These are phyloP conservation scores for Rhizoclosmatium sp. DNA, from an alignment of 192 early-diverging fungal genomes.

Conservation along the genomic window DNA sequence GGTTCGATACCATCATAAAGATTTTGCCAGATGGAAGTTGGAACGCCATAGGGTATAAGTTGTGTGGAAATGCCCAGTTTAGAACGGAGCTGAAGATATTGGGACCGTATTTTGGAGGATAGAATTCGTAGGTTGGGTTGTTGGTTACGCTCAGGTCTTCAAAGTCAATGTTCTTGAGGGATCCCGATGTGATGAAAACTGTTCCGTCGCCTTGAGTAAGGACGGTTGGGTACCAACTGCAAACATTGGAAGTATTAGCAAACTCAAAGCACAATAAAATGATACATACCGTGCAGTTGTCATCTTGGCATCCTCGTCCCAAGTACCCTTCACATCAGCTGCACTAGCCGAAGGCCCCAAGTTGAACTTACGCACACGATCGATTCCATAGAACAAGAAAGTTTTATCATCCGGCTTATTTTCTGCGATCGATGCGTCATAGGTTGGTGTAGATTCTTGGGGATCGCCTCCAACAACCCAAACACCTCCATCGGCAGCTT, in stretches of 20 bases:
- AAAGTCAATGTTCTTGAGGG: slow-evolving; percentile 39
- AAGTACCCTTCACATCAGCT: background rate
- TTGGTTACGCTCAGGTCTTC: slow-evolving; percentile 31
- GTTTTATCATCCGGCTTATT: background rate
- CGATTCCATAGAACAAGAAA: slow-evolving; percentile 38
- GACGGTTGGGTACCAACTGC: slow-evolving; percentile 35
- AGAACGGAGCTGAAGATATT: background rate
- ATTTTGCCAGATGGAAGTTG: slow-evolving; percentile 31
- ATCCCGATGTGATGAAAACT: slow-evolving; percentile 36
- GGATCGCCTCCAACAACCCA: slow-evolving; percentile 52
- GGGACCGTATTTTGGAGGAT: slow-evolving; percentile 11
- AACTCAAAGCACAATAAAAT: background rate
- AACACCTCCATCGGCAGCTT: slow-evolving; percentile 47
- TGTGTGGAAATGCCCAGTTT: slow-evolving; percentile 34
- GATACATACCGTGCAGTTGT: slow-evolving; percentile 1
- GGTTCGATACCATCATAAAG: slow-evolving; percentile 38
- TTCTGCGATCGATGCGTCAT: background rate
- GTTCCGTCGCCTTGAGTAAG: slow-evolving; percentile 19
- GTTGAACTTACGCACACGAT: slow-evolving; percentile 28
- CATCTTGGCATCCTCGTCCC: slow-evolving; percentile 38
- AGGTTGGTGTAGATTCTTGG: background rate
- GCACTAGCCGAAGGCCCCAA: background rate
- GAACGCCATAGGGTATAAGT: slow-evolving; percentile 34
- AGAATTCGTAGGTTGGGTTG: slow-evolving; percentile 58
- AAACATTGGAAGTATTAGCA: background rate